Evolutionary conservation across 2,329 filamentous ascomycete species (phyloP).

Genomic region (Hypoxylon sp.): DNA sequence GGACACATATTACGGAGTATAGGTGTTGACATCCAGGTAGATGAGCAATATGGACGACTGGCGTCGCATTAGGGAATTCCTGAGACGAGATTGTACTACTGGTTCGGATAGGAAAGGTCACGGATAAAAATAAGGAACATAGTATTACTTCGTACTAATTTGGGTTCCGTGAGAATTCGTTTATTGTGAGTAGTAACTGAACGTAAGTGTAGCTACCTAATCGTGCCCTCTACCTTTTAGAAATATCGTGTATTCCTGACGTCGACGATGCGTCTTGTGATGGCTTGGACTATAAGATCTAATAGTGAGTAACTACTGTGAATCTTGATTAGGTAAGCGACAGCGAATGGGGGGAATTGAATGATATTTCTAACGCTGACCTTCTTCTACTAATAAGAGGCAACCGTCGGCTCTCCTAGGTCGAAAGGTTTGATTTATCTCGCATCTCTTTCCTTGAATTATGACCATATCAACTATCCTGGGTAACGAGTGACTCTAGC

Average conservation of each 20-base stretch:
- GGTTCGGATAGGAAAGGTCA: constrained; percentile 11
- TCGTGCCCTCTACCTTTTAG: neutral
- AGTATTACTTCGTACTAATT: neutral
- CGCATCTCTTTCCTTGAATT: too few species aligned
- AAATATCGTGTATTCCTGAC: neutral
- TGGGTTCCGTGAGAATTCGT: neutral
- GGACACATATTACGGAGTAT: constrained; percentile 31
- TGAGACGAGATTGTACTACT: constrained; percentile 32
- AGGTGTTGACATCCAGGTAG: constrained; percentile 10
- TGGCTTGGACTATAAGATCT: neutral
- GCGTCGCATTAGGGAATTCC: constrained; percentile 19
- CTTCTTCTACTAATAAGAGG: neutral
- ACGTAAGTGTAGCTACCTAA: neutral
- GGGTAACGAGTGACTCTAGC: too few species aligned
- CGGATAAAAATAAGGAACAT: constrained; percentile 25
- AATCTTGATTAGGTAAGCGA: too few species aligned
- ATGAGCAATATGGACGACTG: constrained; percentile 30
- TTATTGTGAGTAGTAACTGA: neutral
- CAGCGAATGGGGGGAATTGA: too few species aligned
- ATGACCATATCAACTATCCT: too few species aligned
- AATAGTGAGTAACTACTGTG: neutral
- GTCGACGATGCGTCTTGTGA: neutral
- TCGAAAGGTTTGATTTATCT: neutral
- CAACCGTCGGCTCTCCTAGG: too few species aligned
- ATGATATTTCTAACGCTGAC: too few species aligned